Percentiles rank a stretch among this genome's conserved stretches.
Evolutionary conservation across 2,329 filamentous ascomycete genomes (phyloP).

Genomic region (Septoria linicola): DNA sequence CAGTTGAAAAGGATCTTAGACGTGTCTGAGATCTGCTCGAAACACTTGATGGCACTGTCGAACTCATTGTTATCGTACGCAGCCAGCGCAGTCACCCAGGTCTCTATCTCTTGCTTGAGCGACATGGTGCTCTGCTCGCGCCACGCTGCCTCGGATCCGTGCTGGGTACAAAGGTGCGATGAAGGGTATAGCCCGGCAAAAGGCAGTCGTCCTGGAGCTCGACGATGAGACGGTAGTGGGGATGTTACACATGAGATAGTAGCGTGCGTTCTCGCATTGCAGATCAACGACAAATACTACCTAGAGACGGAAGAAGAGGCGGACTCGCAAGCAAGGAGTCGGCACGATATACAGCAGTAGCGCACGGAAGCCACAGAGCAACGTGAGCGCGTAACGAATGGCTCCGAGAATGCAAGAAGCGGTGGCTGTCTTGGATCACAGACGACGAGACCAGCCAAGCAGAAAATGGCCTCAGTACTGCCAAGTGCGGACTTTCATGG

Average conservation of each 20-base stretch:
- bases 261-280: slow-evolving; percentile 19
- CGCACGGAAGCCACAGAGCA: slow-evolving; percentile 8
- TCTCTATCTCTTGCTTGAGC: slow-evolving; percentile 85
- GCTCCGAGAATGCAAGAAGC: slow-evolving; percentile 18
- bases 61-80: slow-evolving; percentile 98
- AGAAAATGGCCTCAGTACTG: neutral
- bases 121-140: slow-evolving; percentile 42
- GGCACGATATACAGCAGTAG: slow-evolving; percentile 18
- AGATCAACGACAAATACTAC: slow-evolving; percentile 20
- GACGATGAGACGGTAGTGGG: slow-evolving; percentile 15
- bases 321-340: slow-evolving; percentile 22
- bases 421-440: slow-evolving; percentile 20
- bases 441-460: slow-evolving; percentile 18
- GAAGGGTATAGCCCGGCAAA: too few relatives aligned
- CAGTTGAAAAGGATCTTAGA: slow-evolving; percentile 99
- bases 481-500: slow-evolving; percentile 3
- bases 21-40: slow-evolving; percentile 86
- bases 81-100: slow-evolving; percentile 87
- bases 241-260: slow-evolving; percentile 18
- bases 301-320: slow-evolving; percentile 12
- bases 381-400: slow-evolving; percentile 30
- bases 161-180: too few relatives aligned
- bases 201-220: slow-evolving; percentile 20
- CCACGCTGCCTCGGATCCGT: neutral
- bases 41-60: slow-evolving; percentile 79